Conservation (phyloP, 805 yeast genomes). For the Jamesozyma piceae region DNA sequence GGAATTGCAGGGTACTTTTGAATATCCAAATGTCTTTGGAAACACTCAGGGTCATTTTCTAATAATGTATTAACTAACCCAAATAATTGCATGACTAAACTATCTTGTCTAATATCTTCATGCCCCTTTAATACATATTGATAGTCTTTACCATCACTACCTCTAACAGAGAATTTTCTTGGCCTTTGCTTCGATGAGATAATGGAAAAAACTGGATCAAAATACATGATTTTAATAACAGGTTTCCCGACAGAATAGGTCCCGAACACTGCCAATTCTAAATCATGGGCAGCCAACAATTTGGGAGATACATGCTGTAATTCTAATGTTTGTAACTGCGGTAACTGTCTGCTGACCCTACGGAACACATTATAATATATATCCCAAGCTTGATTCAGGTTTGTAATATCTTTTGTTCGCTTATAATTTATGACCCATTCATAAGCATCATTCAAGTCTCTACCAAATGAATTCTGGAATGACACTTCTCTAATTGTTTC, state of each 20-base stretch:
- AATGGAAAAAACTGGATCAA: slow-evolving; percentile 74
- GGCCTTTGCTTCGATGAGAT: slow-evolving; percentile 92
- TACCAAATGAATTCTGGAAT: slow-evolving; percentile 81
- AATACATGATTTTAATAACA: slow-evolving; percentile 54
- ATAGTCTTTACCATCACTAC: slow-evolving; percentile 84
- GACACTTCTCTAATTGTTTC: slow-evolving; percentile 83
- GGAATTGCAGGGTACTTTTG: slow-evolving; percentile 91
- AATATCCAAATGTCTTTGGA: slow-evolving; percentile 87
- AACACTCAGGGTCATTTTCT: slow-evolving; percentile 85
- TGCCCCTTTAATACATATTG: slow-evolving; percentile 79
- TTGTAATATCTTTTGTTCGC: slow-evolving; percentile 74
- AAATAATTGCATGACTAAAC: slow-evolving; percentile 91
- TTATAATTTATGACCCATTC: slow-evolving; percentile 85
- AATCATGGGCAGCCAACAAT: slow-evolving; percentile 59
- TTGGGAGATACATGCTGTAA: slow-evolving; percentile 88
- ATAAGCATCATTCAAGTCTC: slow-evolving; percentile 81
- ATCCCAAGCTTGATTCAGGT: slow-evolving; percentile 93
- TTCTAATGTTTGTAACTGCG: slow-evolving; percentile 74
- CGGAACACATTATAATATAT: slow-evolving; percentile 89
- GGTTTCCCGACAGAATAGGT: slow-evolving; percentile 69
- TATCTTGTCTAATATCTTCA: slow-evolving; percentile 94
- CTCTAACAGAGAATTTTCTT: slow-evolving; percentile 64
- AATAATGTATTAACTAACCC: slow-evolving; percentile 87
- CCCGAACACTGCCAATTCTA: slow-evolving; percentile 86
- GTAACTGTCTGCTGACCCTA: slow-evolving; percentile 76